Percentiles rank a stretch among this genome's conserved stretches.
Conservation (phyloP, 805 yeast species). For the Candida loeiensis region DNA sequence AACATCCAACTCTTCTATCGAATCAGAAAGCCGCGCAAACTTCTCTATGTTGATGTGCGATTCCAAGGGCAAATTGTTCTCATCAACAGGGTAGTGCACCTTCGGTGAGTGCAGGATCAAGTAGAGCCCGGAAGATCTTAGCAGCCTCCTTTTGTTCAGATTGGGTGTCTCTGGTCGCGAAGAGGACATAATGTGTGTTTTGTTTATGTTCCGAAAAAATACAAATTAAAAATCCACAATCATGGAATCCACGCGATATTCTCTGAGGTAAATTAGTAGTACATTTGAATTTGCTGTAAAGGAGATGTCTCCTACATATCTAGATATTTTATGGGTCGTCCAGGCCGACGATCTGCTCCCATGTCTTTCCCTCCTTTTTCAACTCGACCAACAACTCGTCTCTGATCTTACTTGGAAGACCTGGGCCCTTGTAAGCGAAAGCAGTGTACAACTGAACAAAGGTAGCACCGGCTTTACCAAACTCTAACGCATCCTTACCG, state of each 20-base stretch:
- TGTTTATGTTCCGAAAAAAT: constrained; percentile 1
- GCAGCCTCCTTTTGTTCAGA: constrained; percentile 15
- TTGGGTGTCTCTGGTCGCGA: constrained; percentile 24
- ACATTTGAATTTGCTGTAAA: too few relatives aligned
- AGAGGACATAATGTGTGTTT: constrained; percentile 12
- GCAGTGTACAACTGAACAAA: constrained; percentile 84
- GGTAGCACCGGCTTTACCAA: constrained; percentile 92
- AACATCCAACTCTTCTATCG: constrained; percentile 51
- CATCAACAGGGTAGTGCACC: constrained; percentile 42
- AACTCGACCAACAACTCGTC: constrained; percentile 47
- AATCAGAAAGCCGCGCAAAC: constrained; percentile 45
- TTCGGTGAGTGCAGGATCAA: constrained; percentile 39
- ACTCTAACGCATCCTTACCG: constrained; percentile 87
- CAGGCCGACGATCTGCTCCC: constrained; percentile 75
- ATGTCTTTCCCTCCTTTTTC: constrained; percentile 70
- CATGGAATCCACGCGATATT: not conserved
- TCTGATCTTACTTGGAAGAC: constrained; percentile 51
- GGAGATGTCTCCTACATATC: too few relatives aligned
- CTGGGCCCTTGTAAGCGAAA: constrained; percentile 91
- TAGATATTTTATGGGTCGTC: constrained; percentile 36
- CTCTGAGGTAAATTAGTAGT: too few relatives aligned
- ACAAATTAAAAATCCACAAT: not conserved
- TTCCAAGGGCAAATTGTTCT: constrained; percentile 41
- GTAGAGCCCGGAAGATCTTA: constrained; percentile 21
- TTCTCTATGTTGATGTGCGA: constrained; percentile 35